Evolutionary conservation across 371 early-diverging fungal species (phyloP), one percentile per base, ranked within the genome.

Genomic region (Spiromyces aspiralis): DNA sequence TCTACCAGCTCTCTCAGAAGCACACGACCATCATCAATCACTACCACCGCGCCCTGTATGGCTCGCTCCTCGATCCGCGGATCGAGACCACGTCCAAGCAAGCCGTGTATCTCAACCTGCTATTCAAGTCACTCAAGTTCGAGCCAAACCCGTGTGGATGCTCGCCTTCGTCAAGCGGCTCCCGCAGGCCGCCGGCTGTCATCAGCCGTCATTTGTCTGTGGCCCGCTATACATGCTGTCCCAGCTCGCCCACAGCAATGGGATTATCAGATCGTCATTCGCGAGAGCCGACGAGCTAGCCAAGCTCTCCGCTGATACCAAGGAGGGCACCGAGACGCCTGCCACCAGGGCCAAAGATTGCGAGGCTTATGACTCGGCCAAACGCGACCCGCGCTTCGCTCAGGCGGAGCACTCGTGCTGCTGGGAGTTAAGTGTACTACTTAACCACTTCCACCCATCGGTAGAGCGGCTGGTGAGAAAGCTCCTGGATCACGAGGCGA

Each of bases 371-470:
- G 91, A 94, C 54, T 77, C 84, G 19, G 64, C 78, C 48, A 86
- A 92, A 70, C 79, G 94, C 49, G 87, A 92, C 57, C 97, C 97
- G 26, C 70, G 78, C 48, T 88, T 75, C 62, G 71, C 83, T 42
- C 70, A 83, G 48, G 95, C 94, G 22, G 85, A 86, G 41, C 55
- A 69, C 49, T 73, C 86, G 12, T 86, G 90, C 56, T 65, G 90
- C 23, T 95, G 93, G 93, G 97, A 96, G 69, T 65, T 93, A 59
- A 79, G 81, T 27, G 63, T 78, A 42, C 83, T 93, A 56, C 57
- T 70, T 25, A 62, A 69, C 23, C 95, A 96, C 56, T 95, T 83
- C 70, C 96, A 96, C 57, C 96, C 96, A 2, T 83, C 94, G 3
- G 83, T 96, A 28, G 70, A 77, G 6, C 75, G 83, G 55, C 90